A percentile compares a stretch with the other conserved stretches of the same genome.
These are phyloP conservation scores for Colletotrichum graminicola DNA, from an alignment of 2,329 filamentous ascomycete genomes.

Conservation along the genomic window DNA sequence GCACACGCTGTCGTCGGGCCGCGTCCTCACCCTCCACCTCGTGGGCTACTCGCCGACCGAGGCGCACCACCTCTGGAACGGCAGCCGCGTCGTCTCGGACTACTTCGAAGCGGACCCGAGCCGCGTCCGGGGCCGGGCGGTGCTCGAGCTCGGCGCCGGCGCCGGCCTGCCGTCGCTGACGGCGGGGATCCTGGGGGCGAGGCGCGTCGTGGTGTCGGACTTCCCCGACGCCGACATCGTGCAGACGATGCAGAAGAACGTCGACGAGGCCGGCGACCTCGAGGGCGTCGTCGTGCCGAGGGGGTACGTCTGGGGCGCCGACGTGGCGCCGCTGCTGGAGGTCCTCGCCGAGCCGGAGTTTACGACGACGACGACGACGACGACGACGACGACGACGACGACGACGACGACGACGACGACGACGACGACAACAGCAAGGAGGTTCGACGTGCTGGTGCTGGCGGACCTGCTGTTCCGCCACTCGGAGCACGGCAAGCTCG, in stretches of 20 bases:
- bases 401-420: no score
- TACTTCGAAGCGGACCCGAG: conserved; percentile 80
- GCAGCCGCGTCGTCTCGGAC: conserved; percentile 79
- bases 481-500: conserved; percentile 83
- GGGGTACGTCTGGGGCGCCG: conserved; percentile 88
- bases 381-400: no score
- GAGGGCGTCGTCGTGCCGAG: conserved; percentile 64
- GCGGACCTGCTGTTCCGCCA: conserved; percentile 94
- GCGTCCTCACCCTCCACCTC: conserved; percentile 77
- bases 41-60: conserved; percentile 91
- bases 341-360: conserved; percentile 59
- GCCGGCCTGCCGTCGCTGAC: conserved; percentile 87
- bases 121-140: conserved; percentile 74
- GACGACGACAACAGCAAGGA: conserved; percentile 44
- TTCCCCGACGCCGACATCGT: conserved; percentile 90
- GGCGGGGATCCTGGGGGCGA: conserved; percentile 78
- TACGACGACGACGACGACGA: no score
- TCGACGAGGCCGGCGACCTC: conserved; percentile 61
- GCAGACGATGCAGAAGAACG: conserved; percentile 82
- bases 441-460: conserved; percentile 86
- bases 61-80: conserved; percentile 94
- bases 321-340: conserved; percentile 68
- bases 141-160: conserved; percentile 91
- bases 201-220: conserved; percentile 83
- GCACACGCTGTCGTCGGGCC: conserved; percentile 76